Evolutionary conservation across 257 asterid species (phyloP).

Genomic region (Primulina eburnea): DNA sequence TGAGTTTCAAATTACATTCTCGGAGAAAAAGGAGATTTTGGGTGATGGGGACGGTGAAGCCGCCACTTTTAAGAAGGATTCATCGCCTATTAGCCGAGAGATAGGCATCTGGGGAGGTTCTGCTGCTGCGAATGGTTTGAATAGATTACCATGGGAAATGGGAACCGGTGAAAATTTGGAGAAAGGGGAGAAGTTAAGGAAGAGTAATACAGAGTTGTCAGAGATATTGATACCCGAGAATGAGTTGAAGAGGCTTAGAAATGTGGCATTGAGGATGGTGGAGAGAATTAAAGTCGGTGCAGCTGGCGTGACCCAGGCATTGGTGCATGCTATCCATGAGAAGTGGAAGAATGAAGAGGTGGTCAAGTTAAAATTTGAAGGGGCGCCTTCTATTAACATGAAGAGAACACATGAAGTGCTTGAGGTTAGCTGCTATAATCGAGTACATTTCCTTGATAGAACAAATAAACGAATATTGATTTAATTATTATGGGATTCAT

Average conservation of each 20-base stretch:
- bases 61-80: conserved; percentile 16
- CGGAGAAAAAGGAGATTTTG: conserved; percentile 21
- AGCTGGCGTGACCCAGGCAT: conserved; percentile 70
- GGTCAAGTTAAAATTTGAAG: conserved; percentile 81
- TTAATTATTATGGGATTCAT: too few relatives aligned
- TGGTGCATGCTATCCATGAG: conserved; percentile 64
- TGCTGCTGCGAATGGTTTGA: conserved; percentile 17
- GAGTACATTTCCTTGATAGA: background rate
- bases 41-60: conserved; percentile 21
- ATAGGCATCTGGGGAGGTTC: conserved; percentile 9
- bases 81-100: conserved; percentile 18
- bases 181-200: conserved; percentile 33
- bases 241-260: conserved; percentile 77
- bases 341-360: conserved; percentile 84
- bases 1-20: conserved; percentile 18
- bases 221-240: conserved; percentile 76
- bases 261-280: conserved; percentile 65
- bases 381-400: conserved; percentile 81
- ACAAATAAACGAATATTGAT: too few relatives aligned
- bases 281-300: conserved; percentile 82
- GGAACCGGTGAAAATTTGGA: conserved; percentile 26
- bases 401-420: conserved; percentile 73
- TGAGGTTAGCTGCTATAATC: conserved; percentile 51
- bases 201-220: conserved; percentile 46
- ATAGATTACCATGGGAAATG: conserved; percentile 62